Percentiles rank a stretch among this genome's conserved stretches.
phyloP scores from a whole-genome alignment of 352 stramenopile genomes.

The Phytophthora boehmeriae region DNA sequence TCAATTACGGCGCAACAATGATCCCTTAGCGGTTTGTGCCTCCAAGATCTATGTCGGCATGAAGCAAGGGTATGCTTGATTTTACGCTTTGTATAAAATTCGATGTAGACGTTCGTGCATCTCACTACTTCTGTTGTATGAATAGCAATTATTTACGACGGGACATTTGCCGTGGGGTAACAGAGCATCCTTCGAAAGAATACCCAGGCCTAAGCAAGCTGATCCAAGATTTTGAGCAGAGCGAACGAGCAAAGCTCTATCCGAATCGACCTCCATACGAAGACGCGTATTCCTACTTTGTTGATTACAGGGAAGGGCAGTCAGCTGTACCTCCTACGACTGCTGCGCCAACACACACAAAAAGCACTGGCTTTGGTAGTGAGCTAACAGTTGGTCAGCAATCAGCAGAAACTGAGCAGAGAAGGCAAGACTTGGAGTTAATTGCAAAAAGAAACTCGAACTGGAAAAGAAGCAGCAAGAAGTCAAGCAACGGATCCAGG shows the following conservation, averaged over 20 bases:
- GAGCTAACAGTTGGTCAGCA: conserved; percentile 5
- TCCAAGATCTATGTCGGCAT: conserved; percentile 77
- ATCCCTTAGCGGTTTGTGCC: conserved; percentile 53
- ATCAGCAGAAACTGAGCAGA: conserved; percentile 22
- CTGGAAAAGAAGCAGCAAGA: conserved; percentile 63
- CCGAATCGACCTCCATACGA: conserved; percentile 56
- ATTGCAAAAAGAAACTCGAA: conserved; percentile 66
- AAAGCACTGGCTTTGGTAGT: conserved; percentile 1
- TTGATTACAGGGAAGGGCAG: conserved; percentile 44
- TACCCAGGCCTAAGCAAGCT: conserved; percentile 78
- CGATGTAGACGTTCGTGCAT: not conserved
- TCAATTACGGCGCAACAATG: conserved; percentile 73
- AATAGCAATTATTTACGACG: conserved; percentile 63
- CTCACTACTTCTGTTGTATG: not conserved
- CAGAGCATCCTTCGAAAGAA: conserved; percentile 70
- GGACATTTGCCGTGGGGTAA: conserved; percentile 84
- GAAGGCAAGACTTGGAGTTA: conserved; percentile 51
- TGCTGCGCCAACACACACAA: not conserved
- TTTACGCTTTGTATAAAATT: not conserved
- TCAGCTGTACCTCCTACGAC: conserved; percentile 1
- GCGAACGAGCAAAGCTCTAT: conserved; percentile 70
- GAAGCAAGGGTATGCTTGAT: conserved; percentile 75
- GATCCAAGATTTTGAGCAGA: conserved; percentile 65
- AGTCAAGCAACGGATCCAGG: conserved; percentile 55
- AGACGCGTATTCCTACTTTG: conserved; percentile 79